Percentiles rank a stretch among this genome's conserved stretches.
These are phyloP conservation scores for Alternaria brassicae DNA, from an alignment of 2,329 filamentous ascomycete genomes.

Conservation along the genomic window DNA sequence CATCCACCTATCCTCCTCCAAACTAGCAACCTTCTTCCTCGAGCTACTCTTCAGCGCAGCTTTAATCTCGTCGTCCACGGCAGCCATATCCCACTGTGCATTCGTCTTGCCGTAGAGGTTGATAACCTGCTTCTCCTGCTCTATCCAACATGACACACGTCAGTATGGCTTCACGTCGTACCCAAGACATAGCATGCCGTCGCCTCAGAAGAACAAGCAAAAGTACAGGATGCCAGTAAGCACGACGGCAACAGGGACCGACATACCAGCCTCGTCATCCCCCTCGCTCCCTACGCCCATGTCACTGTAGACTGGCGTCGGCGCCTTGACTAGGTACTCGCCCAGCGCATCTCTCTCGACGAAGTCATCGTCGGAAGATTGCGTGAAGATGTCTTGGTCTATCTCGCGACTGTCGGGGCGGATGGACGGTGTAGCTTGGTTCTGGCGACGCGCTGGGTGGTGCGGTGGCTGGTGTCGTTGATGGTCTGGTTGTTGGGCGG, in stretches of 20 bases:
- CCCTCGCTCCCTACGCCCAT: slow-evolving; percentile 33
- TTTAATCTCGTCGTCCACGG: slow-evolving; percentile 53
- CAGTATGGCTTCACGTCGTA: not conserved
- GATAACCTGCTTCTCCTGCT: slow-evolving; percentile 46
- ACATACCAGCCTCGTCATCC: slow-evolving; percentile 44
- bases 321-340: slow-evolving; percentile 52
- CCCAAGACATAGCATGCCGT: not conserved
- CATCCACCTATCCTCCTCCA: slow-evolving; percentile 91
- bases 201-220: not conserved
- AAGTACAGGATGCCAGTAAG: not conserved
- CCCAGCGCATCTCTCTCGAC: slow-evolving; percentile 59
- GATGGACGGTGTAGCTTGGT: slow-evolving; percentile 26
- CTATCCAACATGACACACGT: slow-evolving; percentile 18
- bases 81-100: slow-evolving; percentile 37
- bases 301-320: slow-evolving; percentile 32
- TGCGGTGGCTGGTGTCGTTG: not conserved
- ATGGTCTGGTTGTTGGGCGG: slow-evolving; percentile 31
- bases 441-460: slow-evolving; percentile 28
- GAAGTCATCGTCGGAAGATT: slow-evolving; percentile 52
- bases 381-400: slow-evolving; percentile 26
- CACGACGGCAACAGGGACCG: not conserved
- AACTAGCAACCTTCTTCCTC: slow-evolving; percentile 72
- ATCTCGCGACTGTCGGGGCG: slow-evolving; percentile 28
- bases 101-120: slow-evolving; percentile 42
- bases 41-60: slow-evolving; percentile 67